Base-by-base conservation (phyloP, 108 stramenopile species). In the Cylindrotheca closterium region DNA sequence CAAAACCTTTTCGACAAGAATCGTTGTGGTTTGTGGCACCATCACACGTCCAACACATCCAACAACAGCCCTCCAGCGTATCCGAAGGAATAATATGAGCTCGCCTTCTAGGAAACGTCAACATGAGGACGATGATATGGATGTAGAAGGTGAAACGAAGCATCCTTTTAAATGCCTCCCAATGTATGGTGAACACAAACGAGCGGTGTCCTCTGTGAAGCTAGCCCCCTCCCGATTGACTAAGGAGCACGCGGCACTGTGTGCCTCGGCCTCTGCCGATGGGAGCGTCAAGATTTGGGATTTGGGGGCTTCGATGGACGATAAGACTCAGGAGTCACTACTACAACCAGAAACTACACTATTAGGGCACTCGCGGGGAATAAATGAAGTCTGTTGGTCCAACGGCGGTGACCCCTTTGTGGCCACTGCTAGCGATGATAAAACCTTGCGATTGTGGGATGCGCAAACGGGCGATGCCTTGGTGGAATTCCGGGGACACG, bases 341-440 rank as follows among this genome's bases (percentile, higher is more conserved):
- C 58, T 72, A 21, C 48, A 61, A 51, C 74, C 74, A n/a, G 51
- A 59, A 29, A 58, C 58, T 19, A 79, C 77, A 3, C 53, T 92
- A 25, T 25, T 70, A 0, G 90, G 94, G 0, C 94, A 95, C 64
- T 54, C 79, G 1, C 75, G 87, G 8, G 94, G 94, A 1, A 91
- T 95, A 47, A 95, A 92, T 63, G 89, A 95, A 60, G 89, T 92
- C 0, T 58, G 81, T n/a, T 95, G 88, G 88, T 82, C 79, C 8
- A 73, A 72, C 26, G 77, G 86, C 24, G 66, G 67, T 4, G 70
- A 77, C 23, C 65, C 77, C 0, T 91, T 92, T 51, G 57, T 96
- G 21, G 97, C 93, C 26, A 96, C 96, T 15, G 94, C 92, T 4
- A 78, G 78, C 30, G 96, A 96, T 63, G 97, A 98, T 74, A 96